A percentile compares a stretch with the other conserved stretches of the same genome.
Evolutionary conservation across 73 alveolate species (phyloP).

Genomic region (Halteria grandinella): DNA sequence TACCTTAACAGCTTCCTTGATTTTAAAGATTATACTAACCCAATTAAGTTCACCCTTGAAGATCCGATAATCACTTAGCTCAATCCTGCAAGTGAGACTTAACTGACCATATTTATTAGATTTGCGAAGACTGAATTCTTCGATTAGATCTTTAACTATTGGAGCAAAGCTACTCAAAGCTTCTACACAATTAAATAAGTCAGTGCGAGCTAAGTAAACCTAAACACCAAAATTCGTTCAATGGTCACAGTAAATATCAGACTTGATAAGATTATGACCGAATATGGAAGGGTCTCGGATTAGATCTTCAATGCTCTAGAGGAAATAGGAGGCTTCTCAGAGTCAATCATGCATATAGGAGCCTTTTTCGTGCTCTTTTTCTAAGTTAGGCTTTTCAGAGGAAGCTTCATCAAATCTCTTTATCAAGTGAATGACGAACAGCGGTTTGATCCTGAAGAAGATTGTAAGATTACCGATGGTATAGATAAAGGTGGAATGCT

Average conservation of each 20-base stretch:
- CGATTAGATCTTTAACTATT: background rate
- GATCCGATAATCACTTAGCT: background rate
- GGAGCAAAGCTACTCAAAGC: background rate
- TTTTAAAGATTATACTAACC: background rate
- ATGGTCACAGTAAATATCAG: background rate
- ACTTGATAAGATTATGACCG: background rate
- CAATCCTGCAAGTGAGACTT: background rate
- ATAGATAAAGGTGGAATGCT: too few species aligned
- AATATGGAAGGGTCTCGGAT: constrained; percentile 16
- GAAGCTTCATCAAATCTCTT: constrained; percentile 18
- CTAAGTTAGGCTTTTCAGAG: constrained; percentile 23
- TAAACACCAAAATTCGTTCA: background rate
- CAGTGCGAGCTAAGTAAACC: background rate
- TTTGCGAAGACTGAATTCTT: constrained; percentile 5
- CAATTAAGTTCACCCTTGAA: constrained; percentile 22
- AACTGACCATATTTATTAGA: constrained; percentile 12
- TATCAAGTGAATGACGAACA: constrained; percentile 9
- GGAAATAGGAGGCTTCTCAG: constrained; percentile 31
- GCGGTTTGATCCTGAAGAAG: background rate
- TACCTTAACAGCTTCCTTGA: constrained; percentile 10
- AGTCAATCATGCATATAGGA: constrained; percentile 19
- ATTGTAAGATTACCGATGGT: background rate
- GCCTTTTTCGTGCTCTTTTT: constrained; percentile 6
- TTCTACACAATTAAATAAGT: constrained; percentile 17
- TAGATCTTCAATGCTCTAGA: constrained; percentile 20